These are phyloP conservation scores for Tetracladium setigerum DNA, from an alignment of 495 filamentous ascomycete species.

Conservation along the genomic window DNA sequence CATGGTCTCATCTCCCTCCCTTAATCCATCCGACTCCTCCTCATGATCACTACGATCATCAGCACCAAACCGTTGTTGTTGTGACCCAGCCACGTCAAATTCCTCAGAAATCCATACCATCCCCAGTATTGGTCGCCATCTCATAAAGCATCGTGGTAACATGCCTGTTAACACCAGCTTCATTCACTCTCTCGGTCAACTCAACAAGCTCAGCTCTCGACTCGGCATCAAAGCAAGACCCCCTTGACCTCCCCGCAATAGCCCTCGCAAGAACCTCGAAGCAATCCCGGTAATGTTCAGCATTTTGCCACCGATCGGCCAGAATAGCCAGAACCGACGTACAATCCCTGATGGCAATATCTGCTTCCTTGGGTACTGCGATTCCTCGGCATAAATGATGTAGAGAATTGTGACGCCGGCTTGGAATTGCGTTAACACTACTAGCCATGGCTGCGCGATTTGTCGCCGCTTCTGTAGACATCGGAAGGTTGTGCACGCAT, in stretches of 20 bases:
- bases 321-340: constrained; percentile 4
- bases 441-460: constrained; percentile 1
- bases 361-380: neutral
- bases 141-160: constrained; percentile 3
- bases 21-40: no score
- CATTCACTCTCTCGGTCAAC: neutral
- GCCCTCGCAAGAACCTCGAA: constrained; percentile 5
- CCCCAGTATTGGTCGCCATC: neutral
- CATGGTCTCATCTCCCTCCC: no score
- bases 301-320: constrained; percentile 8
- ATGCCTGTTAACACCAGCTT: constrained; percentile 3
- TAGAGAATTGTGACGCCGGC: constrained; percentile 7
- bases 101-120: neutral
- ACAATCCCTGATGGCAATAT: constrained; percentile 3
- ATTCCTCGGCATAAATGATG: constrained; percentile 3
- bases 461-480: constrained; percentile 1
- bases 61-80: no score
- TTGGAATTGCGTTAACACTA: constrained; percentile 5
- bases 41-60: no score
- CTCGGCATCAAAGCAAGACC: neutral
- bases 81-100: no score
- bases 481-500: constrained; percentile 5
- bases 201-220: neutral
- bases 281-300: constrained; percentile 8
- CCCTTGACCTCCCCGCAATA: neutral